A percentile compares a stretch with the other conserved stretches of the same genome.
These are phyloP conservation scores for Globisporangium perplexum DNA, from an alignment of 352 stramenopile species.

Conservation along the genomic window DNA sequence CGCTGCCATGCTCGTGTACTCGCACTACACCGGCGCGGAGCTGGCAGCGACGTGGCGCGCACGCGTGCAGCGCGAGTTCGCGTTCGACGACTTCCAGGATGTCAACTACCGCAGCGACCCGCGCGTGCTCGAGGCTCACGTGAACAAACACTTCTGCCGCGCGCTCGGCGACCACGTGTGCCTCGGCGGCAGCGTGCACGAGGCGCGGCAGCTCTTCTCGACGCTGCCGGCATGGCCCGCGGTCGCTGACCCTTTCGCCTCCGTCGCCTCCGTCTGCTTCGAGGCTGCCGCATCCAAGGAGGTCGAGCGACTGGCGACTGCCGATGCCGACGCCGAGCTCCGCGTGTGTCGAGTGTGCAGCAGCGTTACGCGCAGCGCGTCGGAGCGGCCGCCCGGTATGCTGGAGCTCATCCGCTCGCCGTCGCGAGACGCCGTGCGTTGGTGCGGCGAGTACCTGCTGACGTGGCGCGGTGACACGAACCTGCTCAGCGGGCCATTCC, in stretches of 20 bases:
- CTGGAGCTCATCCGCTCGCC: conserved; percentile 15
- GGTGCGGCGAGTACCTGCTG: conserved; percentile 21
- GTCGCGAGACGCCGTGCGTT: conserved; percentile 6
- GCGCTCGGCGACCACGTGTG: conserved; percentile 13
- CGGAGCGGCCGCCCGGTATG: not conserved
- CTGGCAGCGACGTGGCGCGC: conserved; percentile 2
- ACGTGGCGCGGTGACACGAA: conserved; percentile 4
- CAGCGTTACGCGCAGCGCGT: not conserved
- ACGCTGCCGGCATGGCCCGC: not conserved
- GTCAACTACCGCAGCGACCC: not conserved
- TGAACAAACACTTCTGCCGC: conserved; percentile 19
- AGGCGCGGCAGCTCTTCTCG: conserved; percentile 6
- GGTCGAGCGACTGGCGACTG: not conserved
- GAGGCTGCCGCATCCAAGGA: not conserved
- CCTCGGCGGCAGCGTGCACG: not conserved
- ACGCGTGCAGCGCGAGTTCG: not conserved
- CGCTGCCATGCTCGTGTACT: conserved; percentile 14
- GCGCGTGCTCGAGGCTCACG: conserved; percentile 7
- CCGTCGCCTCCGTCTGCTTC: not conserved
- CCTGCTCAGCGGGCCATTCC: conserved; percentile 11
- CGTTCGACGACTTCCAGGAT: not conserved
- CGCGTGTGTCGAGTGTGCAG: conserved; percentile 3
- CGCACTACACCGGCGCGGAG: not conserved
- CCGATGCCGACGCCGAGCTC: not conserved
- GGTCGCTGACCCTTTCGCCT: not conserved